These are phyloP conservation scores for Penicillium hordei DNA, from an alignment of 2,329 filamentous ascomycete species.

Conservation along the genomic window DNA sequence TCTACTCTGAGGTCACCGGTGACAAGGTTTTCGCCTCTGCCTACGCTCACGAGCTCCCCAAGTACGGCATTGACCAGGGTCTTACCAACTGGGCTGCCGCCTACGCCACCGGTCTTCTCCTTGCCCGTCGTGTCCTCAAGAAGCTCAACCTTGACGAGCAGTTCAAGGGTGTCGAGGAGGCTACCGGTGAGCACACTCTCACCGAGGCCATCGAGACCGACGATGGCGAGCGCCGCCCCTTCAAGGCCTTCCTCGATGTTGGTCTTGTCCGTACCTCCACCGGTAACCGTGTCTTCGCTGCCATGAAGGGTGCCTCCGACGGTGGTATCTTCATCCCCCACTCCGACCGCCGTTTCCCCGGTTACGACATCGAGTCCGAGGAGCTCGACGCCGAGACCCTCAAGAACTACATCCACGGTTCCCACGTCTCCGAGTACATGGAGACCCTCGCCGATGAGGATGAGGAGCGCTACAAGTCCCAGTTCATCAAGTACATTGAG, in stretches of 20 bases:
- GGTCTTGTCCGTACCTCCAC: constrained; percentile 96
- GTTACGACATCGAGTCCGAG: constrained; percentile 95
- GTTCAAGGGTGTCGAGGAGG: constrained; percentile 95
- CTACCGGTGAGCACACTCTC: constrained; percentile 91
- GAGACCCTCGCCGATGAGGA: constrained; percentile 99
- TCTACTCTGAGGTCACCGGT: constrained; percentile 91
- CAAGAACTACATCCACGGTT: constrained; percentile 98
- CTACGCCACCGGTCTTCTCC: constrained; percentile 93
- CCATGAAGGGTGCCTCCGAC: constrained; percentile 99
- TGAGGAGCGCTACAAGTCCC: constrained; percentile 98
- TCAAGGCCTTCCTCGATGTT: constrained; percentile 99
- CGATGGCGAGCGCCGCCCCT: constrained; percentile 85
- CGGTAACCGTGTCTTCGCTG: constrained; percentile 97
- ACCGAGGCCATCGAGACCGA: constrained; percentile 92
- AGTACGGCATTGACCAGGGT: constrained; percentile 97
- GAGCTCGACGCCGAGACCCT: constrained; percentile 96
- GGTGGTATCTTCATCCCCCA: constrained; percentile 96
- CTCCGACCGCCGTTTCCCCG: constrained; percentile 99
- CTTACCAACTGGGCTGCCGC: constrained; percentile 99
- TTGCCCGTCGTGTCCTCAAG: constrained; percentile 93
- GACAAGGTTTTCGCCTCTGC: constrained; percentile 95
- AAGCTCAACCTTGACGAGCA: constrained; percentile 94
- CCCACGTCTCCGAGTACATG: constrained; percentile 99
- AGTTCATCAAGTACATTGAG: constrained; percentile 98
- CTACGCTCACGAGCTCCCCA: constrained; percentile 96